These are phyloP conservation scores for Fusarium nanum DNA, from an alignment of 2,329 filamentous ascomycete species.

Conservation along the genomic window DNA sequence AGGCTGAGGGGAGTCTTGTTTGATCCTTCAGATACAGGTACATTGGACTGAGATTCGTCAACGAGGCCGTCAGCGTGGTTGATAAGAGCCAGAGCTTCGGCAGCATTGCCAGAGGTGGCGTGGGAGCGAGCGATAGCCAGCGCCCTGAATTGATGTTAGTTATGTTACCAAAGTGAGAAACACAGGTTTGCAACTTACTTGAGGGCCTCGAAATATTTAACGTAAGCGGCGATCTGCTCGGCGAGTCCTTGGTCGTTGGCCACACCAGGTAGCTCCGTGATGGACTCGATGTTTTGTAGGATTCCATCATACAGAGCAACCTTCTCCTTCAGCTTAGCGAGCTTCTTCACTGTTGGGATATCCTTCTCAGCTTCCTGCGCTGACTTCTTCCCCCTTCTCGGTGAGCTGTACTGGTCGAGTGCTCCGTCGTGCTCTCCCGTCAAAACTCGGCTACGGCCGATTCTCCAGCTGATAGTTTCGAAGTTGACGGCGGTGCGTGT, in stretches of 20 bases:
- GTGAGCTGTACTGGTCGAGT: conserved; percentile 61
- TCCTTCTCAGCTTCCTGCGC: conserved; percentile 61
- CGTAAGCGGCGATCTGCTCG: conserved; percentile 80
- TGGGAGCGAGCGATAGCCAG: conserved; percentile 89
- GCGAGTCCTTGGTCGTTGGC: conserved; percentile 84
- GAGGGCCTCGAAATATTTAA: conserved; percentile 86
- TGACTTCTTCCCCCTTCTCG: conserved; percentile 62
- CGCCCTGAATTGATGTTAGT: conserved; percentile 63
- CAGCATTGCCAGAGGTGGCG: conserved; percentile 74
- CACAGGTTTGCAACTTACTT: conserved; percentile 67
- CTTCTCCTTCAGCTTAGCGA: conserved; percentile 85
- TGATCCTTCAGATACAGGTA: conserved; percentile 52
- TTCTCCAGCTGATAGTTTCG: conserved; percentile 92
- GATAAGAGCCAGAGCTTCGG: conserved; percentile 87
- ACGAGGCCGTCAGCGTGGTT: conserved; percentile 75
- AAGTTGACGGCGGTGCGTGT: conserved; percentile 95
- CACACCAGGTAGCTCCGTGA: conserved; percentile 90
- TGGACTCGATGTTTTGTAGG: conserved; percentile 88
- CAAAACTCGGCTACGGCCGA: conserved; percentile 90
- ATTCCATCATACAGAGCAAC: conserved; percentile 92
- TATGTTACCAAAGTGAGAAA: conserved; percentile 18
- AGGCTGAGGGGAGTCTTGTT: conserved; percentile 70
- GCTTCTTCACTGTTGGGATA: conserved; percentile 77
- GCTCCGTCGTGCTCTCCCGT: conserved; percentile 86
- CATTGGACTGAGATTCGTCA: conserved; percentile 62